Evolutionary conservation across 805 yeast species (phyloP).

Genomic region (Sugiyamaella smithiae): DNA sequence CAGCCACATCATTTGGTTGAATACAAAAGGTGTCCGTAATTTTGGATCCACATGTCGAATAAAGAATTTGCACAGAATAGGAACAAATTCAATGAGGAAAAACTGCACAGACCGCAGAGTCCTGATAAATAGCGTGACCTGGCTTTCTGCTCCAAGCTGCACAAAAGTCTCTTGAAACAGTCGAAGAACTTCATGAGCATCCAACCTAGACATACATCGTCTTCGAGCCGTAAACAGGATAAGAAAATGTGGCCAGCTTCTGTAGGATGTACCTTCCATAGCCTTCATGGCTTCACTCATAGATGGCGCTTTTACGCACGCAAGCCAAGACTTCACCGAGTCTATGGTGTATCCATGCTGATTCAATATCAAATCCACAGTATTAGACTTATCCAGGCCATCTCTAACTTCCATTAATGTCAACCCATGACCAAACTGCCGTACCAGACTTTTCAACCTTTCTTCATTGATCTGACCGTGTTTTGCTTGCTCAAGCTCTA

Average conservation of each 20-base stretch:
- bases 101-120: constrained; percentile 23
- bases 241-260: constrained; percentile 31
- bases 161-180: constrained; percentile 22
- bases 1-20: constrained; percentile 33
- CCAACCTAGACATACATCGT: constrained; percentile 21
- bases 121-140: constrained; percentile 23
- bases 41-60: constrained; percentile 13
- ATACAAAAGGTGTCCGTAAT: constrained; percentile 5
- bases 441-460: no score
- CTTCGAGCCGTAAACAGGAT: constrained; percentile 28
- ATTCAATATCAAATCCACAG: constrained; percentile 7
- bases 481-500: constrained; percentile 4
- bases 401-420: no score
- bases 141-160: constrained; percentile 12
- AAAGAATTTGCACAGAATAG: constrained; percentile 27
- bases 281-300: constrained; percentile 22
- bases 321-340: constrained; percentile 20
- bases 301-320: constrained; percentile 18
- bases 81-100: constrained; percentile 26
- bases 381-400: no score
- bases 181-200: constrained; percentile 26
- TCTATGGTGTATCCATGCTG: constrained; percentile 14
- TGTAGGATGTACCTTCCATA: constrained; percentile 14
- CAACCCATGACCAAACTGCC: no score
- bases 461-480: no score